A percentile compares a stretch with the other conserved stretches of the same genome.
These are phyloP conservation scores for Cercospora sojina DNA, from an alignment of 2,329 filamentous ascomycete species.

Conservation along the genomic window DNA sequence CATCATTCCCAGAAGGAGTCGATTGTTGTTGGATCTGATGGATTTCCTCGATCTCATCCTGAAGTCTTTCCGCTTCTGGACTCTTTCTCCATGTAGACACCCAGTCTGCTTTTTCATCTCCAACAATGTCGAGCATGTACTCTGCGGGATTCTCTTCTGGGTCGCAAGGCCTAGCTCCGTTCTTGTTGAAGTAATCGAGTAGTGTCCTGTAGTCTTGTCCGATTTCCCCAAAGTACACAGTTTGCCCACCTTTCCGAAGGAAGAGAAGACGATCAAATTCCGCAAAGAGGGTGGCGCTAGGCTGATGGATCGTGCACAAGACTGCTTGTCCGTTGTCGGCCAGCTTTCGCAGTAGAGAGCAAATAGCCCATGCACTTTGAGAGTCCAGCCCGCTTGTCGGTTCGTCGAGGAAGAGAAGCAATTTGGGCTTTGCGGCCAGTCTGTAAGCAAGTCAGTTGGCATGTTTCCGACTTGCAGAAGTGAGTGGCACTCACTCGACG, in stretches of 20 bases:
- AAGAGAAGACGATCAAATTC: slow-evolving; percentile 48
- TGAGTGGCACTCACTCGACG: slow-evolving; percentile 55
- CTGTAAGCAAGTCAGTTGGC: slow-evolving; percentile 69
- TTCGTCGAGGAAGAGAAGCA: slow-evolving; percentile 64
- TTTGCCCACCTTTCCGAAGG: slow-evolving; percentile 46
- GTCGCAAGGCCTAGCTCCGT: slow-evolving; percentile 61
- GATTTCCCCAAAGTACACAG: slow-evolving; percentile 51
- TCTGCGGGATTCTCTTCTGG: slow-evolving; percentile 67
- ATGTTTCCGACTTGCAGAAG: slow-evolving; percentile 46
- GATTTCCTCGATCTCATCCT: slow-evolving; percentile 42
- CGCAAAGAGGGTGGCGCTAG: slow-evolving; percentile 46
- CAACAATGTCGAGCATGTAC: slow-evolving; percentile 62
- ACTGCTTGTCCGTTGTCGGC: slow-evolving; percentile 50
- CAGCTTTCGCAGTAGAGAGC: slow-evolving; percentile 61
- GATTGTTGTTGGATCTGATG: slow-evolving; percentile 38
- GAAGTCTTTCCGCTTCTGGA: slow-evolving; percentile 33
- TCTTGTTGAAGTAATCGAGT: slow-evolving; percentile 57
- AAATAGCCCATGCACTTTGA: slow-evolving; percentile 64
- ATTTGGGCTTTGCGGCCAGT: slow-evolving; percentile 49
- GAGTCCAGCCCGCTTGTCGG: slow-evolving; percentile 61
- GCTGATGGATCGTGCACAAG: slow-evolving; percentile 52
- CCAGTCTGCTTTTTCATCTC: slow-evolving; percentile 43
- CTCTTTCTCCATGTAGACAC: slow-evolving; percentile 42
- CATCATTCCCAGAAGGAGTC: slow-evolving; percentile 14
- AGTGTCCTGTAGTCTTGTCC: slow-evolving; percentile 44